These are phyloP conservation scores for Hygrophila difformis DNA, from an alignment of 257 asterid genomes.

Conservation along the genomic window DNA sequence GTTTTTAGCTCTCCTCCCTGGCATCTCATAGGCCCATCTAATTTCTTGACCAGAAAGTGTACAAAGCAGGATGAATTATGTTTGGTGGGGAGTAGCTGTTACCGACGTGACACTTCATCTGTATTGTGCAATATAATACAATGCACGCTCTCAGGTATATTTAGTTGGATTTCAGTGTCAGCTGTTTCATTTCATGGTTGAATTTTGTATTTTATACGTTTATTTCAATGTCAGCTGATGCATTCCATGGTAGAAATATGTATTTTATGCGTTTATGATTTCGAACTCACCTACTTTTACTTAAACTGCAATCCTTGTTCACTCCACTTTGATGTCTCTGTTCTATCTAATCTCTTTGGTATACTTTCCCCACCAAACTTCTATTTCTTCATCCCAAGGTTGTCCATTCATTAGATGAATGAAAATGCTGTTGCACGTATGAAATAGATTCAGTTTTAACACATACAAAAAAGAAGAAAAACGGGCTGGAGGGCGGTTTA, in stretches of 20 bases:
- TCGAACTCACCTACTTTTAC: slow-evolving; percentile 36
- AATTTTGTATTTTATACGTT: slow-evolving; percentile 8
- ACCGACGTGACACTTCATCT: slow-evolving; percentile 27
- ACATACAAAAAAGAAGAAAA: no score
- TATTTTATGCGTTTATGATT: slow-evolving; percentile 12
- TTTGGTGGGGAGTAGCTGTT: slow-evolving; percentile 46
- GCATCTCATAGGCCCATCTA: slow-evolving; percentile 7
- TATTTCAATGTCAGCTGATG: slow-evolving; percentile 3
- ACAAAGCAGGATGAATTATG: slow-evolving; percentile 10
- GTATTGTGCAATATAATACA: neutral
- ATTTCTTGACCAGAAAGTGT: slow-evolving; percentile 23
- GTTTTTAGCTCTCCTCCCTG: slow-evolving; percentile 1
- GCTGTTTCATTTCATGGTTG: slow-evolving; percentile 1
- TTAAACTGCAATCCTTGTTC: slow-evolving; percentile 45
- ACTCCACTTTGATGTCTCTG: slow-evolving; percentile 32
- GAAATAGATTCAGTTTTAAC: no score
- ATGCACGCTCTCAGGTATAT: slow-evolving; percentile 12
- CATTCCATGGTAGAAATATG: slow-evolving; percentile 3
- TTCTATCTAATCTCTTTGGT: slow-evolving; percentile 24
- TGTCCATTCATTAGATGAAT: no score
- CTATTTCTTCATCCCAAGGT: slow-evolving; percentile 12
- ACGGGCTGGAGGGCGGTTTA: no score
- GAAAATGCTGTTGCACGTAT: no score
- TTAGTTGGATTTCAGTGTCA: neutral
- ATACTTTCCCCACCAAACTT: slow-evolving; percentile 32